Percentiles rank a stretch among this genome's conserved stretches.
phyloP scores from a whole-genome alignment of 257 asterid genomes.

The Voacanga thouarsii region DNA sequence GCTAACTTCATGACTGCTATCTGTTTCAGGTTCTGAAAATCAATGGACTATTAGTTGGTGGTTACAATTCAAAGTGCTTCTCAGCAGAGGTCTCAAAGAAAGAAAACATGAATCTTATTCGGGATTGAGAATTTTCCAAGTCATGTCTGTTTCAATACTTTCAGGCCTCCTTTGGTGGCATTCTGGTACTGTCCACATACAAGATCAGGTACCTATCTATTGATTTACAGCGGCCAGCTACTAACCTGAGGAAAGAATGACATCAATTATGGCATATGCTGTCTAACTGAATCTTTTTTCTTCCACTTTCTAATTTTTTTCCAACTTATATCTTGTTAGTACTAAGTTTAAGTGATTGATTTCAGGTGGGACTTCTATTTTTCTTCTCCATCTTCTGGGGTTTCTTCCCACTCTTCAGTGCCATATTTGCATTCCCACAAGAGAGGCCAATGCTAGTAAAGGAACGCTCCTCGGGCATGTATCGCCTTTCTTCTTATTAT shows the following conservation, averaged over 20 bases:
- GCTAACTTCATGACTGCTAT: not conserved
- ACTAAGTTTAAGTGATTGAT: not conserved
- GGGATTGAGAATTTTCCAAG: conserved; percentile 63
- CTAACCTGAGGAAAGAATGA: not conserved
- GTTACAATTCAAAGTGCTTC: conserved; percentile 73
- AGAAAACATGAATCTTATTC: conserved; percentile 76
- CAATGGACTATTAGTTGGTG: conserved; percentile 85
- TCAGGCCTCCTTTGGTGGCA: conserved; percentile 97
- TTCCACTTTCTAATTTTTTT: not conserved
- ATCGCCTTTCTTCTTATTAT: conserved; percentile 72
- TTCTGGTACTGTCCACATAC: conserved; percentile 65
- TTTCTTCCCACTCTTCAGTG: conserved; percentile 64
- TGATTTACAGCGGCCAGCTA: not conserved
- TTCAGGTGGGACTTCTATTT: conserved; percentile 77
- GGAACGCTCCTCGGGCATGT: conserved; percentile 76
- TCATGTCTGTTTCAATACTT: conserved; percentile 68
- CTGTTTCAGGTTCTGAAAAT: conserved; percentile 41
- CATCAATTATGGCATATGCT: not conserved
- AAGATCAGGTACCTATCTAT: conserved; percentile 65
- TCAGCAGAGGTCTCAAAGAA: conserved; percentile 74
- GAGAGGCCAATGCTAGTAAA: conserved; percentile 57
- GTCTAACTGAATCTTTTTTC: not conserved
- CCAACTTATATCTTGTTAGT: not conserved
- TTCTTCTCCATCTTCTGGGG: conserved; percentile 95
- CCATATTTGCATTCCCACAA: conserved; percentile 73